Evolutionary conservation across 495 filamentous ascomycete species (phyloP).

Genomic region (Penicillium lividum): DNA sequence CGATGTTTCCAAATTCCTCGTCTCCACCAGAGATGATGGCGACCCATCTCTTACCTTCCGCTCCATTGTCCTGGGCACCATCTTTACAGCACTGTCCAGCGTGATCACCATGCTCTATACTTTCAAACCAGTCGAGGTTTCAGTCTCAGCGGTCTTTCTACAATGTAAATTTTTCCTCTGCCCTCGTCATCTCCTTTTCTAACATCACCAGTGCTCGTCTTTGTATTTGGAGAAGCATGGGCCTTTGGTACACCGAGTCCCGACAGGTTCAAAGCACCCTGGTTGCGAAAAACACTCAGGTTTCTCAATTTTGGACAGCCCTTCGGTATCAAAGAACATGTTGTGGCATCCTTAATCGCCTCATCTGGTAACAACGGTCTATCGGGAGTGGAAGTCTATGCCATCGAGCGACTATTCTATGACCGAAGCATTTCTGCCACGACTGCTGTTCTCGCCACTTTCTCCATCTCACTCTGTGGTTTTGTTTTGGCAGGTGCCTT

Average conservation of each 20-base stretch:
- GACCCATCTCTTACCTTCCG: conserved; percentile 32
- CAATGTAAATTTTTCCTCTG: conserved; percentile 22
- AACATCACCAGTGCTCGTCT: conserved; percentile 23
- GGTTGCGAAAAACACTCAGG: conserved; percentile 21
- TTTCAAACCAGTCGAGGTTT: conserved; percentile 29
- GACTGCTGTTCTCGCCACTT: conserved; percentile 16
- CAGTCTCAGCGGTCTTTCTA: conserved; percentile 29
- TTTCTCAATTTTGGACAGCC: conserved; percentile 24
- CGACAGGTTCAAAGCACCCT: conserved; percentile 19
- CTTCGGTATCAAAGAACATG: conserved; percentile 27
- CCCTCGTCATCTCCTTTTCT: not conserved
- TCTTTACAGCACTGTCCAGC: conserved; percentile 34
- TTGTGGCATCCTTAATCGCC: conserved; percentile 20
- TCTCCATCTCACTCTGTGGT: conserved; percentile 28
- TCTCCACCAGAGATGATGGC: conserved; percentile 29
- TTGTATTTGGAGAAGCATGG: conserved; percentile 28
- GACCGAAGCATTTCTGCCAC: conserved; percentile 10
- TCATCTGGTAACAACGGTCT: conserved; percentile 25
- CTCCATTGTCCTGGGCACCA: conserved; percentile 27
- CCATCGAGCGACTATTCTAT: conserved; percentile 17
- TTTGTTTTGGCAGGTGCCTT: conserved; percentile 30
- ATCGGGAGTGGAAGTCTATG: conserved; percentile 16
- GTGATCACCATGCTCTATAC: conserved; percentile 36
- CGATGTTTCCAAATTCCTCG: conserved; percentile 30
- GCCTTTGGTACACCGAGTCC: conserved; percentile 23